Evolutionary conservation across 2,329 filamentous ascomycete species (phyloP).

Genomic region (Dothideomycetes sp.): DNA sequence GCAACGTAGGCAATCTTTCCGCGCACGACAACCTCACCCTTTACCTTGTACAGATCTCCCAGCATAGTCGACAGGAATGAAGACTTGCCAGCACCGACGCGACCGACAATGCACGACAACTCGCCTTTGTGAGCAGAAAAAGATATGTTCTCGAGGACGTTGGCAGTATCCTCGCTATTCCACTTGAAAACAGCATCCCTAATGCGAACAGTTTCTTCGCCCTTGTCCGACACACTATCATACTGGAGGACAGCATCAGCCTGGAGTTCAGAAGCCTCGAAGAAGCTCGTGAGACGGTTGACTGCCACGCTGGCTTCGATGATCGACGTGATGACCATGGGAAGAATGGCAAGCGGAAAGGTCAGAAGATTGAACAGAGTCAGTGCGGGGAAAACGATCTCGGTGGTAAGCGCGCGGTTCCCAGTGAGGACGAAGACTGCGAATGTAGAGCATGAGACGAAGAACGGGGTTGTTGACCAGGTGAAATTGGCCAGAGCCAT

Average conservation of each 20-base stretch:
- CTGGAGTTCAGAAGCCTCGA: slow-evolving; percentile 83
- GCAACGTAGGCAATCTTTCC: slow-evolving; percentile 84
- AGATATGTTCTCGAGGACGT: slow-evolving; percentile 70
- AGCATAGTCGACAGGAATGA: slow-evolving; percentile 81
- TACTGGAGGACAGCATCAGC: slow-evolving; percentile 64
- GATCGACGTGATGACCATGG: slow-evolving; percentile 95
- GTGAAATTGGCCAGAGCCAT: slow-evolving; percentile 95
- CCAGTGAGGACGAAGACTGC: slow-evolving; percentile 83
- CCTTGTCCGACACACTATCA: slow-evolving; percentile 59
- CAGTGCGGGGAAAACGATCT: slow-evolving; percentile 87
- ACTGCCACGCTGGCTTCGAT: slow-evolving; percentile 94
- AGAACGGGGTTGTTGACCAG: slow-evolving; percentile 93
- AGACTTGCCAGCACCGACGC: slow-evolving; percentile 92
- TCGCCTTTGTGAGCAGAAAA: slow-evolving; percentile 88
- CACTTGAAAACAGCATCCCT: slow-evolving; percentile 85
- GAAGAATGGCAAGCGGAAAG: slow-evolving; percentile 85
- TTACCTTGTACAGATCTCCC: slow-evolving; percentile 82
- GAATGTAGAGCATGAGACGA: slow-evolving; percentile 95
- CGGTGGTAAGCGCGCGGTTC: slow-evolving; percentile 72
- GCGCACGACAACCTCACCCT: slow-evolving; percentile 71
- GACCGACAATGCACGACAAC: slow-evolving; percentile 81
- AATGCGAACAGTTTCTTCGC: slow-evolving; percentile 78
- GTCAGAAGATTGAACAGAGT: slow-evolving; percentile 93
- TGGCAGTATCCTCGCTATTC: slow-evolving; percentile 65
- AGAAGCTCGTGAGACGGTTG: slow-evolving; percentile 70